Conservation (phyloP, 2,329 filamentous ascomycete species). For the Aspergillus ochraceus region DNA sequence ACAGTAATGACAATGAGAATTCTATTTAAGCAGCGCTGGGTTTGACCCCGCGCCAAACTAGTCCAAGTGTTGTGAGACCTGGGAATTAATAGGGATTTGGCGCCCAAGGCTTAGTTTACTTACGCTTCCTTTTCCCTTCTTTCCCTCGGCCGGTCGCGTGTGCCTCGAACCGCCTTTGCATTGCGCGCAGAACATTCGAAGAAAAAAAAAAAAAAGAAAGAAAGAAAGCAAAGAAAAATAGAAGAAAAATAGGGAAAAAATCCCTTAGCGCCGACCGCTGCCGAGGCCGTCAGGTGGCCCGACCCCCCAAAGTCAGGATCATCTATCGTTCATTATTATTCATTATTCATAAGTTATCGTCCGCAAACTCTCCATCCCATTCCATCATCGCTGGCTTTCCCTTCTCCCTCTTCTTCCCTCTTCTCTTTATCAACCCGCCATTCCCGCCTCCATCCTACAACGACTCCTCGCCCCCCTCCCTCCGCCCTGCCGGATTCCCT, state of each 20-base stretch:
- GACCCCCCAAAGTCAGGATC: conserved; percentile 24
- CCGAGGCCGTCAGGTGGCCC: conserved; percentile 36
- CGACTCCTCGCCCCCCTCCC: not conserved
- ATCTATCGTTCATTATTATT: conserved; percentile 6
- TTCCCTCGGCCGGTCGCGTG: conserved; percentile 21
- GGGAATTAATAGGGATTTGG: not conserved
- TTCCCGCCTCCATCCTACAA: conserved; percentile 9
- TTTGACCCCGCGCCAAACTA: not conserved
- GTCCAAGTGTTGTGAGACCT: conserved; percentile 2
- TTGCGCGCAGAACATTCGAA: not conserved
- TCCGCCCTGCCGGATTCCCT: not conserved
- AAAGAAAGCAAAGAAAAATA: not conserved
- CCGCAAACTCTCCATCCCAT: conserved; percentile 9
- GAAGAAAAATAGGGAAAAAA: conserved; percentile 6
- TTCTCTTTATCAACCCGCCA: not conserved
- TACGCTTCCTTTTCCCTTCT: not conserved
- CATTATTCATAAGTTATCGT: conserved; percentile 10
- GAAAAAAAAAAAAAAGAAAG: not conserved
- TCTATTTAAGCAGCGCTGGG: no score
- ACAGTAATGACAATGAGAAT: no score
- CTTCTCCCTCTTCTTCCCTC: conserved; percentile 6
- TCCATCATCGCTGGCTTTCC: conserved; percentile 8
- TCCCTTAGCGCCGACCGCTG: conserved; percentile 18
- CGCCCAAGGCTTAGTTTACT: no score
- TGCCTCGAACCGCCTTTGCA: conserved; percentile 3